phyloP scores from a whole-genome alignment of 305 asterid species.

The Coffea humblotiana region DNA sequence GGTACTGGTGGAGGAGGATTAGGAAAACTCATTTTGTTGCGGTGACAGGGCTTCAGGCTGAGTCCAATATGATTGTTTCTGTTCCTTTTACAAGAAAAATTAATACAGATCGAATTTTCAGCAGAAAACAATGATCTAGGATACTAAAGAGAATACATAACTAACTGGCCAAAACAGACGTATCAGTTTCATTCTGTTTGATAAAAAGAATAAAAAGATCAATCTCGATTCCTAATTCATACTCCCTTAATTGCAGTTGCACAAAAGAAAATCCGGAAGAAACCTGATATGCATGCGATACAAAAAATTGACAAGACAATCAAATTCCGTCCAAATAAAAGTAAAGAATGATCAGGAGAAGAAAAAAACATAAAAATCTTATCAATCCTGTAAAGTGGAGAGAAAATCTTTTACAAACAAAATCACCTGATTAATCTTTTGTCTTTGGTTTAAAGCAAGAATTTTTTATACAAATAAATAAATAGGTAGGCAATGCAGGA shows the following conservation, averaged over 20 bases:
- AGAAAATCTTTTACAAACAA: not conserved
- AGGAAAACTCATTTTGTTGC: conserved; percentile 53
- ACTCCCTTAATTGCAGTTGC: not conserved
- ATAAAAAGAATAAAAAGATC: not conserved
- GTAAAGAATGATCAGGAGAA: not conserved
- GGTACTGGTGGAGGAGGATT: conserved; percentile 43
- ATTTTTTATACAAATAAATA: not conserved
- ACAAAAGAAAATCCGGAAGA: not conserved
- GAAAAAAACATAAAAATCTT: not conserved
- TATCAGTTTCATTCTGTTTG: not conserved
- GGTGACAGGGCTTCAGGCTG: not conserved
- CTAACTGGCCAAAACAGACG: not conserved
- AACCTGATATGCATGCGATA: not conserved
- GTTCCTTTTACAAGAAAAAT: not conserved
- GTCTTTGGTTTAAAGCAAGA: not conserved
- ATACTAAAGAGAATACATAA: not conserved
- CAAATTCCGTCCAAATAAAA: not conserved
- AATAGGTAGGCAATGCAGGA: not conserved
- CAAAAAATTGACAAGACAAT: not conserved
- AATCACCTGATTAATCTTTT: not conserved
- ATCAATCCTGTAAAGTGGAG: not conserved
- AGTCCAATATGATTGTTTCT: not conserved
- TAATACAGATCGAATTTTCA: conserved; percentile 1
- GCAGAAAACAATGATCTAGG: not conserved
- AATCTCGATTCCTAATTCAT: not conserved